phyloP scores from a whole-genome alignment of 1,139 yeast species.

The Eremothecium gossypii region DNA sequence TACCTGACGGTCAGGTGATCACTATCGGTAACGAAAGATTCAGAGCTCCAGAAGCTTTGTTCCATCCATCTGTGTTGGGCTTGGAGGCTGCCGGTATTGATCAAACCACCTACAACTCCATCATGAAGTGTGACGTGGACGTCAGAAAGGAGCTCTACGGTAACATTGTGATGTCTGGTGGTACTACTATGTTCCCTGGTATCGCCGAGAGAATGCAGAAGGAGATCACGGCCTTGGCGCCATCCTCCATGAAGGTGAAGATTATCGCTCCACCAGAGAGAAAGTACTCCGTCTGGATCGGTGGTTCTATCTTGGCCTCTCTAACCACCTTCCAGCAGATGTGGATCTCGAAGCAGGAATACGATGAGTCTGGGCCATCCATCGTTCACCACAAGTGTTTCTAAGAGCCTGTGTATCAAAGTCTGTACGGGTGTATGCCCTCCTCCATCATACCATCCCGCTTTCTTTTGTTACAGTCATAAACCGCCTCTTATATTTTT shows the following conservation, averaged over 20 bases:
- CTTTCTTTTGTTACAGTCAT: conserved; percentile 1
- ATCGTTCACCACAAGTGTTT: conserved; percentile 99
- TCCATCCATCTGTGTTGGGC: conserved; percentile 97
- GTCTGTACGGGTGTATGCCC: conserved; percentile 3
- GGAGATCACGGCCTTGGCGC: conserved; percentile 99
- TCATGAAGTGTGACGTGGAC: conserved; percentile 98
- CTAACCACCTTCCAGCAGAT: conserved; percentile 99
- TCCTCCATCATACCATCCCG: conserved; percentile 1
- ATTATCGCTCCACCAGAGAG: conserved; percentile 99
- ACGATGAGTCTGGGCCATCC: conserved; percentile 99
- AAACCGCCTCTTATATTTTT: conserved; percentile 2
- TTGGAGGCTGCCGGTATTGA: conserved; percentile 99
- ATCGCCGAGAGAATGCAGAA: conserved; percentile 99
- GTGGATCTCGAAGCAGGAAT: conserved; percentile 99
- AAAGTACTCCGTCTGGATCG: conserved; percentile 99
- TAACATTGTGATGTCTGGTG: conserved; percentile 99
- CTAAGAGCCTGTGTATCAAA: conserved; percentile 38
- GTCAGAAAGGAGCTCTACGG: conserved; percentile 98
- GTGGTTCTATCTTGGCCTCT: conserved; percentile 98
- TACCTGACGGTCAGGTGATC: conserved; percentile 99
- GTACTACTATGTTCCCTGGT: conserved; percentile 99
- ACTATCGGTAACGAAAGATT: conserved; percentile 99
- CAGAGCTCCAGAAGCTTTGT: conserved; percentile 99
- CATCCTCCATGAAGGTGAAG: conserved; percentile 99
- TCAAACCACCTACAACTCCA: conserved; percentile 98